phyloP scores from a whole-genome alignment of 2,329 filamentous ascomycete species.

The Penicillium sp. region DNA sequence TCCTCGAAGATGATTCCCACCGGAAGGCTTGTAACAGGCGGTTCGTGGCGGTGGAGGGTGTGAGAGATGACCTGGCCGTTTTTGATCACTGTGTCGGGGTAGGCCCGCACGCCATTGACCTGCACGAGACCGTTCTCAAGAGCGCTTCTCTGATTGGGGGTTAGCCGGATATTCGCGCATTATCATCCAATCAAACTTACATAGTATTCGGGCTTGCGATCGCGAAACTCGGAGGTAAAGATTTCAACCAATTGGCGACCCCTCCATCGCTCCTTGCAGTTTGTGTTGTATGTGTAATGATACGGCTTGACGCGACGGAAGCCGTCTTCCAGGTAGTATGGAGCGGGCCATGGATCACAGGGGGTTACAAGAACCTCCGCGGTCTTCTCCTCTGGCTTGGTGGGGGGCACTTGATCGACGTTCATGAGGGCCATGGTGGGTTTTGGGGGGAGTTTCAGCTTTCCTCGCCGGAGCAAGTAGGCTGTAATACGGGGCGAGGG shows the following conservation, averaged over 20 bases:
- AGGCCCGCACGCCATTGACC: constrained; percentile 74
- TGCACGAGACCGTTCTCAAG: constrained; percentile 78
- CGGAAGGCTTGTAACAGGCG: constrained; percentile 79
- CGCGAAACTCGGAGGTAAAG: constrained; percentile 88
- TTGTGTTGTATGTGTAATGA: constrained; percentile 42
- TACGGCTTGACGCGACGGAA: constrained; percentile 56
- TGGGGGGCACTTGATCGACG: constrained; percentile 32
- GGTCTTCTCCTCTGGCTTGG: constrained; percentile 28
- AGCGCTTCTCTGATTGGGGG: constrained; percentile 60
- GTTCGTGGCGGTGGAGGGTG: constrained; percentile 92
- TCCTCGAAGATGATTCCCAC: constrained; percentile 88
- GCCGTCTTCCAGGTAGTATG: constrained; percentile 82
- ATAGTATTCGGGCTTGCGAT: constrained; percentile 85
- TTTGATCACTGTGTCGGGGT: constrained; percentile 69
- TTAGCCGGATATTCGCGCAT: constrained; percentile 7
- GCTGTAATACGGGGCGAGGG: constrained; percentile 43
- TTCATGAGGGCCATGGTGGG: constrained; percentile 42
- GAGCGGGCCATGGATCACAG: constrained; percentile 56
- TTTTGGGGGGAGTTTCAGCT: constrained; percentile 30
- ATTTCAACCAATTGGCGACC: constrained; percentile 80
- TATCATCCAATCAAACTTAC: constrained; percentile 46
- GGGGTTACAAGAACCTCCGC: constrained; percentile 35
- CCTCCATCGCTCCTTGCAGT: constrained; percentile 82
- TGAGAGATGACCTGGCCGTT: constrained; percentile 93
- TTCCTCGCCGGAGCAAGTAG: constrained; percentile 42